Evolutionary conservation across 1,284 basidiomycete species (phyloP), one percentile per base, ranked within the genome.

Genomic region (Moesziomyces aphidis): DNA sequence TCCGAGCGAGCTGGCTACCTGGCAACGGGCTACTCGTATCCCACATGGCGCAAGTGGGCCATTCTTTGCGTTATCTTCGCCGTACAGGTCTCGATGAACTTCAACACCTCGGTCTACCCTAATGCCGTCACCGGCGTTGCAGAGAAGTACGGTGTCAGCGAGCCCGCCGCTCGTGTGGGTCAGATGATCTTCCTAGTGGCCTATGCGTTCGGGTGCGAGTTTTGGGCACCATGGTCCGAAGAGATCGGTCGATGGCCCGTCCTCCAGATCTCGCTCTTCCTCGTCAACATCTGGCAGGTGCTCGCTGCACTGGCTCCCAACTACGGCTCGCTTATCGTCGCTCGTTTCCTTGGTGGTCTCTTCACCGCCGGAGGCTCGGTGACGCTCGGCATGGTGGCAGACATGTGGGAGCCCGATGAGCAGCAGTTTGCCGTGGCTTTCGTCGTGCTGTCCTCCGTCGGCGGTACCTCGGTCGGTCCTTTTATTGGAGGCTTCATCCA

Each of bases 361-460:
- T 82, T 56, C 49, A 81, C 81, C 5, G 85, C 85, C 5, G 82
- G 86, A 23, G 86, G 86, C 8, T 85, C 84, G 23, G 86, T 87
- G 42, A 87, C 86, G 2, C 76, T 86, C 1, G 86, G 85, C 28
- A 86, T 86, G 81, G 85, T 83, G 19, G 84, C 85, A n/a, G 85
- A 85, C 47, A 47, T 85, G 45, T 85, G 65, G 59, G 81, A 83
- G 34, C 59, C 81, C 15, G 82, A 85, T 31, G 76, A 77, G 51
- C 85, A 85, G 55, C 80, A 83, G 42, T 84, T 78, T 36, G 80
- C 84, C 22, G 73, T 85, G 49, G 80, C 73, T 11, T 85, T 76
- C 48, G 73, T 85, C 47, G 85, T 85, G 10, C 70, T 85, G 13
- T 80, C 78, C 1, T 80, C 77, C n/a, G 83, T 85, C 0, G 80